These are phyloP conservation scores for Asterophora parasitica DNA, from an alignment of 768 basidiomycete genomes.

Conservation along the genomic window DNA sequence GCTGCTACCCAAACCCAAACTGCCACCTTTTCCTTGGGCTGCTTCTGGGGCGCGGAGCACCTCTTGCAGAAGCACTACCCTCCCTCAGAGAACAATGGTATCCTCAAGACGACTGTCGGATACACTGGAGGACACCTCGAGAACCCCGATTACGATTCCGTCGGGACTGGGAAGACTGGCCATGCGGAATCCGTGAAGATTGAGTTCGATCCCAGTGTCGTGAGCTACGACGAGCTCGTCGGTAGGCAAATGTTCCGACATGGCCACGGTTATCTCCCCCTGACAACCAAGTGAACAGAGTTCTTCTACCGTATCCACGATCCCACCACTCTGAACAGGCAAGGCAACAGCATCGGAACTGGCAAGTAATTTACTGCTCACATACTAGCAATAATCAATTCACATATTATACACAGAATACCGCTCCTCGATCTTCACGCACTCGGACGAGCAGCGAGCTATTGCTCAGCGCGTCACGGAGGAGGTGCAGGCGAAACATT, in stretches of 20 bases:
- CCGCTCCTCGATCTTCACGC: conserved; percentile 86
- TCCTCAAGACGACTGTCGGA: conserved; percentile 70
- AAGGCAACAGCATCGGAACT: conserved; percentile 73
- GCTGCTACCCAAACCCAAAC: conserved; percentile 23
- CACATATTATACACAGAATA: conserved; percentile 56
- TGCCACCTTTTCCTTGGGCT: conserved; percentile 56
- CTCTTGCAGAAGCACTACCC: conserved; percentile 80
- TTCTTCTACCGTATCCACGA: conserved; percentile 96
- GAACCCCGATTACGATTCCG: conserved; percentile 65
- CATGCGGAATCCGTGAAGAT: conserved; percentile 89
- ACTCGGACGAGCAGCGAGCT: conserved; percentile 63
- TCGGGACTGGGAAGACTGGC: conserved; percentile 76
- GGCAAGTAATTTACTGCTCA: conserved; percentile 52
- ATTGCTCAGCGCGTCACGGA: conserved; percentile 74
- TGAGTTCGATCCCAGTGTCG: conserved; percentile 75
- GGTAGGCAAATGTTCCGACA: conserved; percentile 56
- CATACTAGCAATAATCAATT: neutral
- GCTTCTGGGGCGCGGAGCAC: conserved; percentile 89
- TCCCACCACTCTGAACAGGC: conserved; percentile 76
- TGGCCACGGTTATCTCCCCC: too few species aligned
- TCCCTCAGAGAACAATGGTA: conserved; percentile 64
- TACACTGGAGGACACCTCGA: conserved; percentile 68
- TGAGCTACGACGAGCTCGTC: conserved; percentile 82
- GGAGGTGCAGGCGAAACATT: conserved; percentile 83
- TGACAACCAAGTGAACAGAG: conserved; percentile 37